Evolutionary conservation across 352 stramenopile genomes (phyloP).

Genomic region (Globisporangium nagaii): DNA sequence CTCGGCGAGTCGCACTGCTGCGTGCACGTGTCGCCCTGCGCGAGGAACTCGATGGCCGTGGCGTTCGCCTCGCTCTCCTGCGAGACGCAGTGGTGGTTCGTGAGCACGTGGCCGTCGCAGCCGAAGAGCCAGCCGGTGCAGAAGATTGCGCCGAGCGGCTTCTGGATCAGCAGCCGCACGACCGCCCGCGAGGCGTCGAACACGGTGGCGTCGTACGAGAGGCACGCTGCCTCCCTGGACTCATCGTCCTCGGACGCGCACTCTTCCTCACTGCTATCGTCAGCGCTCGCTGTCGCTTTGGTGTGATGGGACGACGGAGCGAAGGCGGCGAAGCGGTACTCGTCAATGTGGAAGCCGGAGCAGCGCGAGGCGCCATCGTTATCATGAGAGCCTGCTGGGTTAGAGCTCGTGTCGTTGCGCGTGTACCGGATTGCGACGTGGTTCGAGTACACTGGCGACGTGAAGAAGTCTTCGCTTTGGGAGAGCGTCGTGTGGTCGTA

Average conservation of each 20-base stretch:
- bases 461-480: slow-evolving; percentile 12
- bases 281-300: neutral
- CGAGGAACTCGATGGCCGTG: slow-evolving; percentile 41
- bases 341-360: slow-evolving; percentile 31
- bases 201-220: slow-evolving; percentile 11
- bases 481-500: neutral
- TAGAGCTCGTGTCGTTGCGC: neutral
- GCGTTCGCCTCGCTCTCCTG: slow-evolving; percentile 21
- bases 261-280: neutral
- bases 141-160: slow-evolving; percentile 26
- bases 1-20: slow-evolving; percentile 20
- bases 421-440: slow-evolving; percentile 16
- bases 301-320: neutral
- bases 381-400: neutral
- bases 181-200: slow-evolving; percentile 19
- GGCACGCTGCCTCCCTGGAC: slow-evolving; percentile 21
- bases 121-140: slow-evolving; percentile 53
- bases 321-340: slow-evolving; percentile 21
- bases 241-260: slow-evolving; percentile 16
- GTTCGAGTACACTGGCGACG: slow-evolving; percentile 10
- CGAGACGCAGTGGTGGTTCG: slow-evolving; percentile 49
- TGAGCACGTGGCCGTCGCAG: slow-evolving; percentile 52
- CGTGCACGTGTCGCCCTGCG: slow-evolving; percentile 18
- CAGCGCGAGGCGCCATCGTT: neutral
- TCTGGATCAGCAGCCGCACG: slow-evolving; percentile 41